Conservation (phyloP, 257 asterid genomes). For the Lavandula angustifolia region DNA sequence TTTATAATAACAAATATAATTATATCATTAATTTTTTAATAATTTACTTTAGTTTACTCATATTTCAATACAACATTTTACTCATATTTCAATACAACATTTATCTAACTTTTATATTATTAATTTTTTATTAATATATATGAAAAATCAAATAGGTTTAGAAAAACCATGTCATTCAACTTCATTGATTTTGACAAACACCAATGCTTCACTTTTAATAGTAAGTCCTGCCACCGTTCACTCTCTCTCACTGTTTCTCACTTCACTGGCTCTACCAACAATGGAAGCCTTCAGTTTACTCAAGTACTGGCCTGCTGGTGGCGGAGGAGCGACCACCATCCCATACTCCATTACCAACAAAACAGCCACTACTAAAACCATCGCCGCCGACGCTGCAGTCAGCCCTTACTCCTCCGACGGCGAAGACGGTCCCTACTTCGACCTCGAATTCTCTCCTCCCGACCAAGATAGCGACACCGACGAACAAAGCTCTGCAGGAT, state of each 20-base stretch:
- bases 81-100: no score
- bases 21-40: no score
- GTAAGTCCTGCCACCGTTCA: slow-evolving; percentile 10
- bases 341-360: slow-evolving; percentile 27
- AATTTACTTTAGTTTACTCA: no score
- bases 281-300: slow-evolving; percentile 60
- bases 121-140: no score
- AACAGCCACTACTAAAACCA: slow-evolving; percentile 34
- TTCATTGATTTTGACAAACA: slow-evolving; percentile 18
- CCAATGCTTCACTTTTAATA: slow-evolving; percentile 8
- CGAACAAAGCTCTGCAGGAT: slow-evolving; percentile 13
- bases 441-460: slow-evolving; percentile 48
- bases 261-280: slow-evolving; percentile 58
- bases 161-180: no score
- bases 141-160: no score
- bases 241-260: slow-evolving; percentile 31
- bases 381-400: slow-evolving; percentile 31
- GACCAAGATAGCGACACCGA: slow-evolving; percentile 42
- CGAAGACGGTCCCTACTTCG: slow-evolving; percentile 57
- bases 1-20: no score
- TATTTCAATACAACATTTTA: no score
- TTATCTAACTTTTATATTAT: no score
- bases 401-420: slow-evolving; percentile 47
- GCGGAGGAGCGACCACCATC: slow-evolving; percentile 31
- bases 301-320: slow-evolving; percentile 48